These are phyloP conservation scores for Avena atlantica DNA, from an alignment of 176 grass and related monocot genomes.

Conservation along the genomic window DNA sequence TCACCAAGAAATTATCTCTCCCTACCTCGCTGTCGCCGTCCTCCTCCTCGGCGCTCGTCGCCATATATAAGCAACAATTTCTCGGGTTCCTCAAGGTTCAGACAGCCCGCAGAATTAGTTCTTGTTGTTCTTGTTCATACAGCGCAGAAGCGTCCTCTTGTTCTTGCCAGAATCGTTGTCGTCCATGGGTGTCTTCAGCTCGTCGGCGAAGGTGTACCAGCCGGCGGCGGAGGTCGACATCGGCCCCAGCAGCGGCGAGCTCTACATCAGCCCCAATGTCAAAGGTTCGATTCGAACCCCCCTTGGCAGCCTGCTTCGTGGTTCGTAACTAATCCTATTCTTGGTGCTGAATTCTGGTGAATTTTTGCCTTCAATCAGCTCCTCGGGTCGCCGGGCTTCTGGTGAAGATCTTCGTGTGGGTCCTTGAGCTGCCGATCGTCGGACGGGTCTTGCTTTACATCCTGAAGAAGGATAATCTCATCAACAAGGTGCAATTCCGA, in stretches of 20 bases:
- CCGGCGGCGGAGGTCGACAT: constrained; percentile 78
- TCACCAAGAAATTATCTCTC: constrained; percentile 26
- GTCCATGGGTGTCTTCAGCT: constrained; percentile 75
- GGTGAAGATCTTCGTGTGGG: constrained; percentile 98
- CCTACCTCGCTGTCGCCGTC: neutral
- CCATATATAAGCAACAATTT: constrained; percentile 61
- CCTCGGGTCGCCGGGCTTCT: constrained; percentile 84
- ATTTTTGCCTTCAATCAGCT: constrained; percentile 42
- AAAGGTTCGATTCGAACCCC: constrained; percentile 58
- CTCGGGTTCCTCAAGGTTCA: neutral
- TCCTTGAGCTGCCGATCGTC: constrained; percentile 75
- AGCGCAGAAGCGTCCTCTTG: neutral
- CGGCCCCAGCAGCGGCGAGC: constrained; percentile 74
- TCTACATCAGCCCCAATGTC: constrained; percentile 87
- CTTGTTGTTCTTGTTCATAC: neutral
- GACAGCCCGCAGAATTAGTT: constrained; percentile 26
- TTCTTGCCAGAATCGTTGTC: neutral
- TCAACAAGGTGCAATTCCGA: constrained; percentile 70
- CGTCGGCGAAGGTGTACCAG: constrained; percentile 77
- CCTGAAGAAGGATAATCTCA: constrained; percentile 94
- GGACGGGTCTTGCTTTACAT: constrained; percentile 66
- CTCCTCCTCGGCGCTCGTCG: neutral
- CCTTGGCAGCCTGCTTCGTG: neutral
- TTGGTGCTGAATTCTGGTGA: neutral
- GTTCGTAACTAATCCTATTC: neutral